phyloP scores from a whole-genome alignment of 164 flowering plant genomes.

The Kalanchoe fedtschenkoi region DNA sequence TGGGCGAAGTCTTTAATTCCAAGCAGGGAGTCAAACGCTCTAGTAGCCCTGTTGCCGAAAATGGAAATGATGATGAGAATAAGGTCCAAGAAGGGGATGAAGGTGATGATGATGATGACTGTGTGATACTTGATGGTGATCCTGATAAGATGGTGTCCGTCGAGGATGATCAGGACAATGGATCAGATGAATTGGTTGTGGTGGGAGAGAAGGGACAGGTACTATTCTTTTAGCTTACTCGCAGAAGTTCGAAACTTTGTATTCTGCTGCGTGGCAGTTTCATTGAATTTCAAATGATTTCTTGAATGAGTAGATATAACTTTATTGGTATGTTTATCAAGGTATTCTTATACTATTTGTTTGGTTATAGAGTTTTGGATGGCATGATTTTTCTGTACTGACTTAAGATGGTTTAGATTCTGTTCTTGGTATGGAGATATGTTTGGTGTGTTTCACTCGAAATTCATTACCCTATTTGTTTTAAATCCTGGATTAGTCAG shows the following conservation, averaged over 20 bases:
- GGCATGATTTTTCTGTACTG: too few relatives aligned
- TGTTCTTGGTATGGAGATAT: too few relatives aligned
- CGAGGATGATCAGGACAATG: slow-evolving; percentile 1
- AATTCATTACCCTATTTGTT: too few relatives aligned
- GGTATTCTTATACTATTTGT: too few relatives aligned
- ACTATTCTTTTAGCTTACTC: background rate
- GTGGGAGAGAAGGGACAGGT: slow-evolving; percentile 9
- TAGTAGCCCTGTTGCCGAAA: background rate
- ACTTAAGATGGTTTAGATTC: too few relatives aligned
- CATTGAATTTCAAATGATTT: background rate
- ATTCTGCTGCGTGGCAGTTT: background rate
- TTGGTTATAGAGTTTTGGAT: too few relatives aligned
- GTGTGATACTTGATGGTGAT: slow-evolving; percentile 7
- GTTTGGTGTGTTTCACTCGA: too few relatives aligned
- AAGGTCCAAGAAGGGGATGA: background rate
- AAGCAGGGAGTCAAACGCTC: background rate
- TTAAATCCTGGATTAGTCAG: too few relatives aligned
- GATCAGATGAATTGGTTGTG: slow-evolving; percentile 6
- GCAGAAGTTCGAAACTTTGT: background rate
- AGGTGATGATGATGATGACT: slow-evolving; percentile 7
- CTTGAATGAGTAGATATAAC: too few relatives aligned
- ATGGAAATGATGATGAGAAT: background rate
- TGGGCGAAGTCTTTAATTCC: background rate
- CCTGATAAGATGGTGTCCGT: slow-evolving; percentile 8
- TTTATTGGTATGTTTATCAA: too few relatives aligned